These are phyloP conservation scores for Furcasterigmium sp. DNA, from an alignment of 2,329 filamentous ascomycete species.

Conservation along the genomic window DNA sequence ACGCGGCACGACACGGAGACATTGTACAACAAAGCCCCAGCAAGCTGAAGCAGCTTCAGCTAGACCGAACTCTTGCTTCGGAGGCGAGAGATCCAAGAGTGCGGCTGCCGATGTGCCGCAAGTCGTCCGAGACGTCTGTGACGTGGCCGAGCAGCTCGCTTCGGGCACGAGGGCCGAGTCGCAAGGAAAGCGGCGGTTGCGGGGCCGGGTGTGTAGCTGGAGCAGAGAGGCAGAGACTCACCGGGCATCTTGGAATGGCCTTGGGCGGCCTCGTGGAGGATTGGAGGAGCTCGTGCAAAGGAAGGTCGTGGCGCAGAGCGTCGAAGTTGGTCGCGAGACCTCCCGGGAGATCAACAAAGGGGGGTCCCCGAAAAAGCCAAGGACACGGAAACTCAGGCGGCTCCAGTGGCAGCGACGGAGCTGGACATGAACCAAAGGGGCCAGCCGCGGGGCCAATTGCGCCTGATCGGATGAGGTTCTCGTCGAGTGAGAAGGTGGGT, in stretches of 20 bases:
- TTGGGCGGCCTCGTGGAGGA: constrained; percentile 8
- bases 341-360: constrained; percentile 10
- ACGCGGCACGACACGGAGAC: too few species aligned
- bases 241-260: constrained; percentile 16
- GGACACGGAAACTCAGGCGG: constrained; percentile 9
- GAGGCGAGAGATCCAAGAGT: too few species aligned
- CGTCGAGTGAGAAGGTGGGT: neutral
- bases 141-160: constrained; percentile 21
- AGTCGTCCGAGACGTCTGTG: too few species aligned
- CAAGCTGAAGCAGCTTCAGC: too few species aligned
- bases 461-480: constrained; percentile 3
- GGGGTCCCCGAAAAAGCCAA: constrained; percentile 6
- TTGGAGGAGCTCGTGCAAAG: constrained; percentile 9
- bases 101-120: too few species aligned
- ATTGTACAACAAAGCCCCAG: too few species aligned
- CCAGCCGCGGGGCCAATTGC: constrained; percentile 12
- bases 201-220: neutral
- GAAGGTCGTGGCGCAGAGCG: constrained; percentile 7
- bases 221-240: constrained; percentile 10
- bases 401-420: constrained; percentile 12
- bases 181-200: neutral
- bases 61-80: too few species aligned
- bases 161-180: neutral
- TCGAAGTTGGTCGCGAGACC: constrained; percentile 13
- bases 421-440: constrained; percentile 13